These are phyloP conservation scores for Vitis hybrid DNA, from an alignment of 177 flowering plant genomes.

Conservation along the genomic window DNA sequence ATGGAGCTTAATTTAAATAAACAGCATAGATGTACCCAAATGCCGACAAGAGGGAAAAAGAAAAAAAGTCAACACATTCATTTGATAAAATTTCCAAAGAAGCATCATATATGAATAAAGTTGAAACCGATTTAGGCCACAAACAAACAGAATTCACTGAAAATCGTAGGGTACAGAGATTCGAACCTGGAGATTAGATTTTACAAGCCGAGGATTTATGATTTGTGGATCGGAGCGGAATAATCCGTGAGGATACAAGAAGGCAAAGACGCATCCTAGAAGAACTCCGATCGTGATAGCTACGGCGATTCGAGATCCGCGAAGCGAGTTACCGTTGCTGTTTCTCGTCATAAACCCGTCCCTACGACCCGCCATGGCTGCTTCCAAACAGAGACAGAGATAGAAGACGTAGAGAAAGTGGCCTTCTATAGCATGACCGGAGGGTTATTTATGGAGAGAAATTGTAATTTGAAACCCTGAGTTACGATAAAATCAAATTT, in stretches of 20 bases:
- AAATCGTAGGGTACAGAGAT: background rate
- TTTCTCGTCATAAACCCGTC: slow-evolving; percentile 39
- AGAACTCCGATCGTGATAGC: slow-evolving; percentile 64
- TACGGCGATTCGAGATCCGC: slow-evolving; percentile 51
- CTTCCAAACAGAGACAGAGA: no score
- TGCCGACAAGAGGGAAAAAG: background rate
- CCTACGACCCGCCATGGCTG: slow-evolving; percentile 48
- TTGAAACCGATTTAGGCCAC: background rate
- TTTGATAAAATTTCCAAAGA: background rate
- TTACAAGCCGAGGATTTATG: slow-evolving; percentile 15
- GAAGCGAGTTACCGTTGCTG: slow-evolving; percentile 19
- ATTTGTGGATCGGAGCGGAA: slow-evolving; percentile 27
- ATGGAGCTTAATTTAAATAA: background rate
- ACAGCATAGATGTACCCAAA: background rate
- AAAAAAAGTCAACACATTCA: background rate
- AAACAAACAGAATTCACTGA: background rate
- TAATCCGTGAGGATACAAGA: slow-evolving; percentile 63
- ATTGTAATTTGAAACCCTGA: no score
- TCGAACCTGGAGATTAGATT: slow-evolving; percentile 41
- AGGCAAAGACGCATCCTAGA: slow-evolving; percentile 70
- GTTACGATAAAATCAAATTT: no score
- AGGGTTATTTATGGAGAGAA: no score
- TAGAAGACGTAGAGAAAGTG: no score
- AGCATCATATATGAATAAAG: background rate
- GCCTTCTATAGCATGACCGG: no score